Percentiles rank a stretch among this genome's conserved stretches.
phyloP scores from a whole-genome alignment of 116 monocot genomes.

The Cymodocea nodosa region DNA sequence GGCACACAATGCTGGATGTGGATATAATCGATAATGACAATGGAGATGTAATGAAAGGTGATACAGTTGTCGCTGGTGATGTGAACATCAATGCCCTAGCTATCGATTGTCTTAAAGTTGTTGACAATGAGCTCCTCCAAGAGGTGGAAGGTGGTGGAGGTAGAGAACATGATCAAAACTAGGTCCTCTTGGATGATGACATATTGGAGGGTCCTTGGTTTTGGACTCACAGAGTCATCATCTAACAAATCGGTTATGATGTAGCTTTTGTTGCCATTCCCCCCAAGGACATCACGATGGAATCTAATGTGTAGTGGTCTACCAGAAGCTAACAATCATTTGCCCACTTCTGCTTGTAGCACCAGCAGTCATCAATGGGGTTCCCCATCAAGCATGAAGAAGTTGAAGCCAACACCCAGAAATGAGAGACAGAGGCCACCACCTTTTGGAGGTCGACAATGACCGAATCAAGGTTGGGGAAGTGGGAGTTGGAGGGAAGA shows the following conservation, averaged over 20 bases:
- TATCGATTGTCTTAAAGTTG: slow-evolving; percentile 56
- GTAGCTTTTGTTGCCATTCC: slow-evolving; percentile 11
- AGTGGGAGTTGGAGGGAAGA: slow-evolving; percentile 3
- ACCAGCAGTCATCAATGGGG: slow-evolving; percentile 29
- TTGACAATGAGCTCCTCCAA: slow-evolving; percentile 67
- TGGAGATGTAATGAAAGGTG: slow-evolving; percentile 64
- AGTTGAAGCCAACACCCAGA: background rate
- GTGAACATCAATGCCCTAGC: slow-evolving; percentile 69
- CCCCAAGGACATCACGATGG: slow-evolving; percentile 10
- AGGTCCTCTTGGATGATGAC: slow-evolving; percentile 65
- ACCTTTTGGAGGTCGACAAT: slow-evolving; percentile 2
- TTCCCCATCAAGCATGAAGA: slow-evolving; percentile 17
- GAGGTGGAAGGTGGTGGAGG: slow-evolving; percentile 63
- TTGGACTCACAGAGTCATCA: slow-evolving; percentile 8
- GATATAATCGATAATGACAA: slow-evolving; percentile 69
- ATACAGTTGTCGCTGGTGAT: slow-evolving; percentile 76
- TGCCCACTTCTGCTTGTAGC: slow-evolving; percentile 18
- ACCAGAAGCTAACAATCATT: slow-evolving; percentile 13
- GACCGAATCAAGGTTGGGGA: slow-evolving; percentile 6
- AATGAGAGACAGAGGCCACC: background rate
- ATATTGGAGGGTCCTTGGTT: slow-evolving; percentile 15
- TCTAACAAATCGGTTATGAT: slow-evolving; percentile 15
- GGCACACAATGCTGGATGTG: slow-evolving; percentile 78
- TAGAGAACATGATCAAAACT: slow-evolving; percentile 83
- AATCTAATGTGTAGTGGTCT: slow-evolving; percentile 18